Conservation (phyloP, 2,329 filamentous ascomycete genomes). For the Acrocalymma vagum region DNA sequence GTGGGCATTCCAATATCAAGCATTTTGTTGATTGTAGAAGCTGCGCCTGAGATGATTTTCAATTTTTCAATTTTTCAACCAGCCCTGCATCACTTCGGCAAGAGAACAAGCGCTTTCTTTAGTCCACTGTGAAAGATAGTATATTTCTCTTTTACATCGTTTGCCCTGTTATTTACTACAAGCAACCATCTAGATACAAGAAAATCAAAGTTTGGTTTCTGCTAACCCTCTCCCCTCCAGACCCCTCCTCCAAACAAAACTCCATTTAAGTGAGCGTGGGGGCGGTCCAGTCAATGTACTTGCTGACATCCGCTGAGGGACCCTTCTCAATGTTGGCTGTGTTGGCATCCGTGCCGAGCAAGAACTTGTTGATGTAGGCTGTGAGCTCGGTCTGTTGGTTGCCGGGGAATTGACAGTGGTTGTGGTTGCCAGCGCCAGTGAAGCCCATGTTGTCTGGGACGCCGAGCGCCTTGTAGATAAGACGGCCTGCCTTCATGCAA, state of each 20-base stretch:
- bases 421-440: conserved; percentile 63
- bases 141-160: conserved; percentile 22
- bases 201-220: conserved; percentile 10
- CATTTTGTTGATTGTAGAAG: too few relatives aligned
- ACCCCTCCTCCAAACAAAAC: not conserved
- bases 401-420: conserved; percentile 65
- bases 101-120: too few relatives aligned
- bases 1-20: too few relatives aligned
- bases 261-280: conserved; percentile 40
- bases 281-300: conserved; percentile 48
- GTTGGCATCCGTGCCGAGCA: conserved; percentile 35
- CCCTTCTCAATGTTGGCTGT: conserved; percentile 46
- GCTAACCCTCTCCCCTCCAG: not conserved
- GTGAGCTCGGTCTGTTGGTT: conserved; percentile 61
- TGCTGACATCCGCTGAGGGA: conserved; percentile 35
- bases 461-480: conserved; percentile 64
- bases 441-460: conserved; percentile 66
- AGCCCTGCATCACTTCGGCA: too few relatives aligned
- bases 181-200: conserved; percentile 23
- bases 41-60: too few relatives aligned
- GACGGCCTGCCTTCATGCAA: conserved; percentile 64
- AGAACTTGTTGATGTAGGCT: conserved; percentile 65
- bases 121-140: too few relatives aligned
- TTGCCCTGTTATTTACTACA: conserved; percentile 11
- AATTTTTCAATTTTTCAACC: too few relatives aligned